Percentiles rank a stretch among this genome's conserved stretches.
These are phyloP conservation scores for Geotrichum restrictum DNA, from an alignment of 1,139 yeast genomes.

Conservation along the genomic window DNA sequence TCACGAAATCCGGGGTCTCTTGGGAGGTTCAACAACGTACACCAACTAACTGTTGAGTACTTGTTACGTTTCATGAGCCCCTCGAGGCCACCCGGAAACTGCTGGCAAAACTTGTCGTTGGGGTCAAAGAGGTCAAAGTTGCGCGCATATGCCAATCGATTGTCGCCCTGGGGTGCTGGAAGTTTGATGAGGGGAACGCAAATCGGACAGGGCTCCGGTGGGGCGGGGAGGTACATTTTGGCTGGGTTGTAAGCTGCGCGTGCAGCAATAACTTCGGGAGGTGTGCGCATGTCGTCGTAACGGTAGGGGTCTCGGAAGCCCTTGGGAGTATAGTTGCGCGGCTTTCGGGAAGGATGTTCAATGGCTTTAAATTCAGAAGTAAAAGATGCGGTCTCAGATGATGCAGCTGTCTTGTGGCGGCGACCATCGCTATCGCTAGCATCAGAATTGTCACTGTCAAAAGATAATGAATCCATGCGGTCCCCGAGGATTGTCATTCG, in stretches of 20 bases:
- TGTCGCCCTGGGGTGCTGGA: not conserved
- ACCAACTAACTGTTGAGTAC: constrained; percentile 10
- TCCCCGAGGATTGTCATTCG: too few relatives aligned
- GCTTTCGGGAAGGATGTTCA: not conserved
- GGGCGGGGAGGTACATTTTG: constrained; percentile 13
- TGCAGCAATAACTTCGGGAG: constrained; percentile 10
- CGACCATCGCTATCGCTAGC: not conserved
- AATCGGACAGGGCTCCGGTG: constrained; percentile 11
- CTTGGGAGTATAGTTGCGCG: not conserved
- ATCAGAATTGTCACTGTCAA: not conserved
- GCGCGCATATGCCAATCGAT: constrained; percentile 2
- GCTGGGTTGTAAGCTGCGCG: constrained; percentile 12
- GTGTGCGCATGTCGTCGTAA: constrained; percentile 8
- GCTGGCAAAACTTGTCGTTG: constrained; percentile 10
- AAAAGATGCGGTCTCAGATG: not conserved
- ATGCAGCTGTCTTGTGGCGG: not conserved
- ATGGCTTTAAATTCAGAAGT: constrained; percentile 1
- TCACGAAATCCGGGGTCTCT: constrained; percentile 10
- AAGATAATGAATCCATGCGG: too few relatives aligned
- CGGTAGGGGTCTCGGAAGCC: constrained; percentile 18
- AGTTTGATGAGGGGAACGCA: constrained; percentile 9
- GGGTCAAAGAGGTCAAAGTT: constrained; percentile 12
- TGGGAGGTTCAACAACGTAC: constrained; percentile 12
- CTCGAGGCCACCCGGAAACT: constrained; percentile 9
- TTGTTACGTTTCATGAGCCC: constrained; percentile 10